phyloP scores from a whole-genome alignment of 2,329 filamentous ascomycete species.

The Alternaria arbusti region DNA sequence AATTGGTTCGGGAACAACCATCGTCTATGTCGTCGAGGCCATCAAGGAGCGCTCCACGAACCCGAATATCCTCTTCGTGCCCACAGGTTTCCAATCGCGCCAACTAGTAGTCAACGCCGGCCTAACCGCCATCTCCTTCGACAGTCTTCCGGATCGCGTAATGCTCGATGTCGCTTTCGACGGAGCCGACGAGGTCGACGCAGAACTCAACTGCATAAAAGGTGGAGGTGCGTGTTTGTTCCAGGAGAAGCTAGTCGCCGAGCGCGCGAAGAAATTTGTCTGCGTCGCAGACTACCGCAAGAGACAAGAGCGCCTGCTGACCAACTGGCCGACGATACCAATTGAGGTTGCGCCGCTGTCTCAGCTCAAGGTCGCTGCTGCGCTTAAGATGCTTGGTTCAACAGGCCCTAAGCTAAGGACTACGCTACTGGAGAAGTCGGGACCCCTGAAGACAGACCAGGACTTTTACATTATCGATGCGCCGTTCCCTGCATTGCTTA shows the following conservation, averaged over 20 bases:
- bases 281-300: conserved; percentile 94
- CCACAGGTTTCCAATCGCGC: conserved; percentile 89
- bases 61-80: conserved; percentile 77
- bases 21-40: conserved; percentile 84
- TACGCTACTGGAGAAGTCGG: conserved; percentile 77
- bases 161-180: conserved; percentile 91
- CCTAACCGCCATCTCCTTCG: conserved; percentile 77
- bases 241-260: conserved; percentile 95
- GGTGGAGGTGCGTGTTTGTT: conserved; percentile 96
- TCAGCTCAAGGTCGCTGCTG: conserved; percentile 75
- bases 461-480: conserved; percentile 91
- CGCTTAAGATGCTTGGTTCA: conserved; percentile 76
- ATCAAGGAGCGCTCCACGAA: conserved; percentile 60
- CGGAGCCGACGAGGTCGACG: conserved; percentile 95
- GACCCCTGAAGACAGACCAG: conserved; percentile 84
- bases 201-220: conserved; percentile 95
- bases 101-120: conserved; percentile 83
- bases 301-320: conserved; percentile 75
- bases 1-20: conserved; percentile 82
- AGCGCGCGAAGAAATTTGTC: conserved; percentile 82
- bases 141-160: conserved; percentile 69
- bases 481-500: conserved; percentile 76
- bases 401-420: conserved; percentile 73
- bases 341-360: conserved; percentile 92
- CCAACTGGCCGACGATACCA: conserved; percentile 82